Percentiles rank a stretch among this genome's conserved stretches.
These are phyloP conservation scores for Salvia hispanica DNA, from an alignment of 257 asterid species.

Conservation along the genomic window DNA sequence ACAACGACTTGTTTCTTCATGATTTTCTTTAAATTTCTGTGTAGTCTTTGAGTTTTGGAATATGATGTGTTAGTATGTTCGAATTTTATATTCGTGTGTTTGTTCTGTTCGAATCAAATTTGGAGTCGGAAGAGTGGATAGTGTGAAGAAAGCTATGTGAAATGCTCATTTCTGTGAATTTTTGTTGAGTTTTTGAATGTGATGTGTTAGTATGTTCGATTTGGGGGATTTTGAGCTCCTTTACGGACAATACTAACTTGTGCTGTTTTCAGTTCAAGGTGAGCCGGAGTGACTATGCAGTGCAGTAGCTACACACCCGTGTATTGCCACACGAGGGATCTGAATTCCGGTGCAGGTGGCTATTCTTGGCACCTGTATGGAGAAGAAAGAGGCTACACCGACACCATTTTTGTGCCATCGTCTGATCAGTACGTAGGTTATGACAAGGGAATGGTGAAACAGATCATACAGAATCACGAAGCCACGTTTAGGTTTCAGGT, in stretches of 20 bases:
- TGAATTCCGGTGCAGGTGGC: slow-evolving; percentile 43
- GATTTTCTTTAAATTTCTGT: not conserved
- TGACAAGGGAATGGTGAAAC: slow-evolving; percentile 53
- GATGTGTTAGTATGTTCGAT: not conserved
- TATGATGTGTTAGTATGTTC: not conserved
- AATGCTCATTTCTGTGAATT: too few species aligned
- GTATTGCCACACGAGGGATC: slow-evolving; percentile 42
- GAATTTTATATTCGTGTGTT: too few species aligned
- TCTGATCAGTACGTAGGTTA: slow-evolving; percentile 35
- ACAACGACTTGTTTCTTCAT: too few species aligned
- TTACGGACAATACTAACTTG: slow-evolving; percentile 7
- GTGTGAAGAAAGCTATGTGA: too few species aligned
- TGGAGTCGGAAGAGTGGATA: too few species aligned
- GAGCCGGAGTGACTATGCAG: slow-evolving; percentile 56
- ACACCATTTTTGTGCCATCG: slow-evolving; percentile 30
- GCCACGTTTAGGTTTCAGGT: slow-evolving; percentile 80
- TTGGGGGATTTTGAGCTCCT: not conserved
- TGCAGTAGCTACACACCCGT: slow-evolving; percentile 43
- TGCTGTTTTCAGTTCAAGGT: slow-evolving; percentile 23
- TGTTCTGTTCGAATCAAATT: too few species aligned
- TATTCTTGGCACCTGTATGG: slow-evolving; percentile 42
- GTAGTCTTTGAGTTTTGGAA: slow-evolving; percentile 2
- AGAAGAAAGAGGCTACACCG: slow-evolving; percentile 38
- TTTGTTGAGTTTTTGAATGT: too few species aligned
- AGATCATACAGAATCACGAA: slow-evolving; percentile 68